These are phyloP conservation scores for Madurella fahalii DNA, from an alignment of 2,329 filamentous ascomycete genomes.

Conservation along the genomic window DNA sequence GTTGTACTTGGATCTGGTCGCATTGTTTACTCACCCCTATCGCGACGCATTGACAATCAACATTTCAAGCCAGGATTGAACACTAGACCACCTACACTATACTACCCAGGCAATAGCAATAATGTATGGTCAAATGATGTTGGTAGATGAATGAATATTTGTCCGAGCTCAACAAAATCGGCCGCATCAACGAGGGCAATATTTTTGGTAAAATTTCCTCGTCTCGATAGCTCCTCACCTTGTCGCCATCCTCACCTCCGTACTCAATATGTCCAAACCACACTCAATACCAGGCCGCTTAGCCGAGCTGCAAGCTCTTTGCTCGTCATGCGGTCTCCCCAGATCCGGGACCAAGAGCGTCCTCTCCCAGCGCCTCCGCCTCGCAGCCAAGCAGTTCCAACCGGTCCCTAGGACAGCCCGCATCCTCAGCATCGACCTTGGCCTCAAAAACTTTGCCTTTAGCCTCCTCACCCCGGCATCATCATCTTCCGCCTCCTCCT, in stretches of 20 bases:
- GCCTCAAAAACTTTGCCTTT: conserved; percentile 75
- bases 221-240: background rate
- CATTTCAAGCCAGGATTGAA: background rate
- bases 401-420: conserved; percentile 35
- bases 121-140: background rate
- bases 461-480: conserved; percentile 49
- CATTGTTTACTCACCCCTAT: background rate
- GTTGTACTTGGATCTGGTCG: background rate
- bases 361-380: conserved; percentile 48
- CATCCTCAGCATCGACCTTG: conserved; percentile 78
- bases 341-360: conserved; percentile 56
- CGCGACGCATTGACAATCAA: background rate
- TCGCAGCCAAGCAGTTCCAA: conserved; percentile 30
- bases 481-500: too few species aligned
- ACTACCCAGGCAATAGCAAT: background rate
- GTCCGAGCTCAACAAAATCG: too few species aligned
- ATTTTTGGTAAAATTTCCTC: too few species aligned
- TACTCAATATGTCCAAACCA: conserved; percentile 3
- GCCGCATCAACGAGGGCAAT: too few species aligned
- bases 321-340: conserved; percentile 56
- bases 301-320: conserved; percentile 54
- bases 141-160: background rate
- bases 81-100: too few species aligned
- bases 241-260: background rate
- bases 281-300: conserved; percentile 35